A percentile compares a stretch with the other conserved stretches of the same genome.
These are phyloP conservation scores for Chlamydomonas incerta DNA, from an alignment of 139 green algal species.

Conservation along the genomic window DNA sequence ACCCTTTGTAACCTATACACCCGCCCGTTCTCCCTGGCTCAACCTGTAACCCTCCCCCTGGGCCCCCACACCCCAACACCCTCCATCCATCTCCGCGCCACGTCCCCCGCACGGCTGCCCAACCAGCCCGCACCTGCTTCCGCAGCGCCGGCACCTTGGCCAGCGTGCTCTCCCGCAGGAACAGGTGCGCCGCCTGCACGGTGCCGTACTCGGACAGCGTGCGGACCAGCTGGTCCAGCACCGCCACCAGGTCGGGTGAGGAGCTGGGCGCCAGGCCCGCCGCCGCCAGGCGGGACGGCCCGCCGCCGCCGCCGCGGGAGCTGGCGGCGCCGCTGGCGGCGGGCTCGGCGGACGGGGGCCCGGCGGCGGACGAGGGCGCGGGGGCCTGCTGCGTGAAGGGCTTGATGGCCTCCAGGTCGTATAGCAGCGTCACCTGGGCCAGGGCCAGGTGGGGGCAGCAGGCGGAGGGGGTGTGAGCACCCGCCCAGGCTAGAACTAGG, in stretches of 20 bases:
- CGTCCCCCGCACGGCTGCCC: too few relatives aligned
- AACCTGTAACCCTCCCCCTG: too few relatives aligned
- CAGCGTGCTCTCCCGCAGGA: slow-evolving; percentile 11
- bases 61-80: too few relatives aligned
- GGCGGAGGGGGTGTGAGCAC: too few relatives aligned
- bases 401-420: slow-evolving; percentile 25
- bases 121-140: neutral
- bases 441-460: too few relatives aligned
- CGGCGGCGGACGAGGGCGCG: too few relatives aligned
- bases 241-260: slow-evolving; percentile 24
- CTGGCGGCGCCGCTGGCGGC: neutral
- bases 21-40: too few relatives aligned
- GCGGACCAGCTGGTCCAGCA: slow-evolving; percentile 24
- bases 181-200: slow-evolving; percentile 31
- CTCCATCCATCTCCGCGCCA: too few relatives aligned
- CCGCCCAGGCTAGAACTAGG: too few relatives aligned
- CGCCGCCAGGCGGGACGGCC: neutral
- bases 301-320: neutral
- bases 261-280: neutral
- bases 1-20: too few relatives aligned
- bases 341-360: too few relatives aligned
- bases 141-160: slow-evolving; percentile 11
- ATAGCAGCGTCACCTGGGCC: neutral
- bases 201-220: slow-evolving; percentile 16
- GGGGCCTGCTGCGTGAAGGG: slow-evolving; percentile 30